phyloP scores from a whole-genome alignment of 1,284 basidiomycete species.

The Naganishia cerealis region DNA sequence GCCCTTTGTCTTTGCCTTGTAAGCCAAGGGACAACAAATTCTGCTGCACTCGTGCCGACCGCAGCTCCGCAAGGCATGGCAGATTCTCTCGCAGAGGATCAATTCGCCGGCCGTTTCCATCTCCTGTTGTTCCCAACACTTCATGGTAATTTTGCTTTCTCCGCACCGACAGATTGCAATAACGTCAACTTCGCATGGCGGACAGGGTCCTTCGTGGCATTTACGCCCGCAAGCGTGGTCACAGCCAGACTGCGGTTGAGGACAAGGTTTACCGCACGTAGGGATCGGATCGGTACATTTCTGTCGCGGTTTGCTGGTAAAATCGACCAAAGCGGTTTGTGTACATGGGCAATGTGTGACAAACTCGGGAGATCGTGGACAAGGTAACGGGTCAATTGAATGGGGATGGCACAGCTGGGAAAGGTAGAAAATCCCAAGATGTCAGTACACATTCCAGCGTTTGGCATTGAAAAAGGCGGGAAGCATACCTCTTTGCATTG shows the following conservation, averaged over 20 bases:
- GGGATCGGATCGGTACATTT: slow-evolving; percentile 74
- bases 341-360: slow-evolving; percentile 80
- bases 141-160: slow-evolving; percentile 61
- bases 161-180: slow-evolving; percentile 78
- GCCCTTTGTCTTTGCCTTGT: slow-evolving; percentile 63
- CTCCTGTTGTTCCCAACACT: slow-evolving; percentile 53
- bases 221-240: slow-evolving; percentile 67
- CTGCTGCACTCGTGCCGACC: slow-evolving; percentile 79
- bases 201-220: slow-evolving; percentile 61
- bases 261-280: slow-evolving; percentile 70
- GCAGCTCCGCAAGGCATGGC: slow-evolving; percentile 63
- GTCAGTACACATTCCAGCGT: background rate
- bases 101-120: slow-evolving; percentile 47
- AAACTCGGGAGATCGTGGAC: slow-evolving; percentile 69
- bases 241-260: slow-evolving; percentile 65
- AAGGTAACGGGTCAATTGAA: slow-evolving; percentile 60
- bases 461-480: background rate
- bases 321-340: slow-evolving; percentile 59
- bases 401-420: slow-evolving; percentile 65
- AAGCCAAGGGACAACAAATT: slow-evolving; percentile 78
- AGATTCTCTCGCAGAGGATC: slow-evolving; percentile 74
- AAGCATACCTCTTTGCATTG: slow-evolving; percentile 61
- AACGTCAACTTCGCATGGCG: slow-evolving; percentile 69
- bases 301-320: slow-evolving; percentile 57
- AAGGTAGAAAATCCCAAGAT: slow-evolving; percentile 49